phyloP scores from a whole-genome alignment of 2,329 filamentous ascomycete species.

The Aaosphaeria arxii region DNA sequence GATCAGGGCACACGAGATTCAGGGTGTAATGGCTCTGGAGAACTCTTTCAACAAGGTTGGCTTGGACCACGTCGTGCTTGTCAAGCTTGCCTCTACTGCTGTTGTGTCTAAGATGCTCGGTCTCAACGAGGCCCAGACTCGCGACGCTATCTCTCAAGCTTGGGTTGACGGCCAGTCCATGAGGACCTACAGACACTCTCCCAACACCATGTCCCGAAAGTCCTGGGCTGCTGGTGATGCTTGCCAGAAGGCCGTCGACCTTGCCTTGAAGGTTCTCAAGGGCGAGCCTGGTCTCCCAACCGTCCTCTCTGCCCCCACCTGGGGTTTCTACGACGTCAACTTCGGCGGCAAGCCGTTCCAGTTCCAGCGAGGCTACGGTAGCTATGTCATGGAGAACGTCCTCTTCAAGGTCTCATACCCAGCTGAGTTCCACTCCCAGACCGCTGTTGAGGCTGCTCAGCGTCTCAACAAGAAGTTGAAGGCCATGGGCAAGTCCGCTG shows the following conservation, averaged over 20 bases:
- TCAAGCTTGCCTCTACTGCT: constrained; percentile 94
- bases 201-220: constrained; percentile 99
- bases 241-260: constrained; percentile 90
- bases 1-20: constrained; percentile 99
- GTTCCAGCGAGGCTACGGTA: constrained; percentile 94
- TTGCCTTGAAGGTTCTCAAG: constrained; percentile 85
- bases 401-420: constrained; percentile 97
- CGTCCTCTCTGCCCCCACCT: constrained; percentile 85
- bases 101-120: constrained; percentile 96
- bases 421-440: constrained; percentile 98
- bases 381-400: constrained; percentile 99
- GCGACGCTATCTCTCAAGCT: constrained; percentile 92
- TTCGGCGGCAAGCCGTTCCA: constrained; percentile 90
- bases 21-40: constrained; percentile 92
- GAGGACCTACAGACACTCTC: constrained; percentile 94
- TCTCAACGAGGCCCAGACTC: constrained; percentile 83
- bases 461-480: constrained; percentile 82
- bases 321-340: constrained; percentile 98
- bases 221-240: constrained; percentile 98
- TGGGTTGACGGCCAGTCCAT: constrained; percentile 96
- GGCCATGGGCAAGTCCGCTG: constrained; percentile 81
- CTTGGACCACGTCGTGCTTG: constrained; percentile 93
- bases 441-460: constrained; percentile 90
- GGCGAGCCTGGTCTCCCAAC: constrained; percentile 90
- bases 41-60: constrained; percentile 99